Percentiles rank a stretch among this genome's conserved stretches.
Conservation (phyloP, 2,329 filamentous ascomycete species). For the Beauveria sp. region DNA sequence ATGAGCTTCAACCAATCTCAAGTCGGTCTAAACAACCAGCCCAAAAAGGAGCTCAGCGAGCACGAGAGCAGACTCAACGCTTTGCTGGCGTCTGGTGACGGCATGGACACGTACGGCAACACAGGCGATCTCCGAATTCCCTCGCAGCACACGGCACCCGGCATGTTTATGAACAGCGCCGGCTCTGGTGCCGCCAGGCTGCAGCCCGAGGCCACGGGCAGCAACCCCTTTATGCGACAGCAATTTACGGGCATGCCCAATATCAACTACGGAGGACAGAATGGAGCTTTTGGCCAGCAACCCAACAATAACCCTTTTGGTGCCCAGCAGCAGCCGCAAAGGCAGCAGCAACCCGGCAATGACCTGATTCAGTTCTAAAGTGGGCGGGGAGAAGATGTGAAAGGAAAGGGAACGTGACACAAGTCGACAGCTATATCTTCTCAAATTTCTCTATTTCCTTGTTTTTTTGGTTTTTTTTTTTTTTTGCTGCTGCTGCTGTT, state of each 20-base stretch:
- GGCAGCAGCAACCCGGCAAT: slow-evolving; percentile 42
- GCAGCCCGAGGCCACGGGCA: slow-evolving; percentile 64
- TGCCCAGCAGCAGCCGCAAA: slow-evolving; percentile 34
- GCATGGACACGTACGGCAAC: slow-evolving; percentile 95
- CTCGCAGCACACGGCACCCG: slow-evolving; percentile 90
- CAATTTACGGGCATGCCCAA: slow-evolving; percentile 74
- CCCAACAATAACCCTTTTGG: slow-evolving; percentile 52
- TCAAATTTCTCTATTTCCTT: neutral
- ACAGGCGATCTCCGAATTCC: slow-evolving; percentile 94
- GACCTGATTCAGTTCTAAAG: slow-evolving; percentile 57
- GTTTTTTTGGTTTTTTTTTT: neutral
- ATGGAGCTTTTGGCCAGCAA: slow-evolving; percentile 43
- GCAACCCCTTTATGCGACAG: slow-evolving; percentile 80
- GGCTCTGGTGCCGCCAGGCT: slow-evolving; percentile 70
- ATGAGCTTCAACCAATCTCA: slow-evolving; percentile 11
- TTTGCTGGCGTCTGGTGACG: slow-evolving; percentile 78
- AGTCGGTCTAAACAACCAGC: slow-evolving; percentile 17
- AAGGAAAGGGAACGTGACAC: neutral
- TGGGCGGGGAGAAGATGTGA: neutral
- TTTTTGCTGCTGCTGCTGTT: neutral
- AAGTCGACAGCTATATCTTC: slow-evolving; percentile 8
- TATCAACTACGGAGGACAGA: slow-evolving; percentile 43
- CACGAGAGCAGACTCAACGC: slow-evolving; percentile 75
- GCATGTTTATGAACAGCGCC: slow-evolving; percentile 93
- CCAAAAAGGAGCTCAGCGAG: slow-evolving; percentile 50